Conservation (phyloP, 306 rosid genomes). For the Castanea crenata region DNA sequence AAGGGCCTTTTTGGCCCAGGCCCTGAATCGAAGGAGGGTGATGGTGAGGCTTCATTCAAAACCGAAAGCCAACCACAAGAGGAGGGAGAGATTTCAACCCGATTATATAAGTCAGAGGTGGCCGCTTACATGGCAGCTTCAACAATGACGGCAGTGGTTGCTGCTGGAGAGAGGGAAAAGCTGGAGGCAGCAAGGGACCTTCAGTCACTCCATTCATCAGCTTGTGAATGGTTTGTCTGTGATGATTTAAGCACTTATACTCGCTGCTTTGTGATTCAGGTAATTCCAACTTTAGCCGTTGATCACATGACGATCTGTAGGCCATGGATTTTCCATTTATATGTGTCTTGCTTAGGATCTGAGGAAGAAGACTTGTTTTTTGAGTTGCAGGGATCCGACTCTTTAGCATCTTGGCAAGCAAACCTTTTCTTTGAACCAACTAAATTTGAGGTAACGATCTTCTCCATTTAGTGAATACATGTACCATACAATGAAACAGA, state of each 20-base stretch:
- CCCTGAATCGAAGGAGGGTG: conserved; percentile 34
- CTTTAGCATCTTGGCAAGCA: conserved; percentile 91
- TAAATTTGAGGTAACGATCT: conserved; percentile 70
- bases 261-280: conserved; percentile 92
- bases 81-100: conserved; percentile 40
- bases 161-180: conserved; percentile 76
- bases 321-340: background rate
- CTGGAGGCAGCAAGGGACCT: conserved; percentile 81
- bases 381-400: conserved; percentile 81
- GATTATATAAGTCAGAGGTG: conserved; percentile 61
- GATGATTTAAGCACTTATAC: conserved; percentile 72
- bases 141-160: conserved; percentile 87
- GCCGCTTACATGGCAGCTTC: conserved; percentile 85
- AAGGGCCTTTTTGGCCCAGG: conserved; percentile 44
- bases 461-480: background rate
- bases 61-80: conserved; percentile 16
- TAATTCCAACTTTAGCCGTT: conserved; percentile 15
- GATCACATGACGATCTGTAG: background rate
- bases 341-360: no score
- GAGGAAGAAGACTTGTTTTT: background rate
- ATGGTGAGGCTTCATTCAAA: conserved; percentile 13
- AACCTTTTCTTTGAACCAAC: conserved; percentile 94
- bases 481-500: background rate
- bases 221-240: conserved; percentile 96
- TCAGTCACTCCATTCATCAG: conserved; percentile 80